These are phyloP conservation scores for Geotrichum cucujoidarum DNA, from an alignment of 1,139 yeast genomes.

Conservation along the genomic window DNA sequence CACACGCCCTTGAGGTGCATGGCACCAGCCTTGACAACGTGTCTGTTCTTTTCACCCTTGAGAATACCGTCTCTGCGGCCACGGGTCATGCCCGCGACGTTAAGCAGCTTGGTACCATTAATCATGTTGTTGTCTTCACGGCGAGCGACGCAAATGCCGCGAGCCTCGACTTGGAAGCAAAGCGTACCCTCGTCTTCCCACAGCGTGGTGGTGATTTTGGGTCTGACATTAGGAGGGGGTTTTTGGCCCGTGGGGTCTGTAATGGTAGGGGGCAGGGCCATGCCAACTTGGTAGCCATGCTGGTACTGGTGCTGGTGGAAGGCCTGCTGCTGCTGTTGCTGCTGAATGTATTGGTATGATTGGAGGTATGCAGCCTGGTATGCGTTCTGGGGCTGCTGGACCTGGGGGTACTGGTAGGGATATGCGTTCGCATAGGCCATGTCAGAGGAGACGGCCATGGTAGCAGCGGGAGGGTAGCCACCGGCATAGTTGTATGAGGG, in stretches of 20 bases:
- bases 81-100: slow-evolving; percentile 91
- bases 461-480: background rate
- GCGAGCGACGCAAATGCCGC: slow-evolving; percentile 83
- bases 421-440: slow-evolving; percentile 1
- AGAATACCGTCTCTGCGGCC: slow-evolving; percentile 92
- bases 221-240: slow-evolving; percentile 63
- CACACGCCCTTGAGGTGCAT: slow-evolving; percentile 97
- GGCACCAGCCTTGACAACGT: slow-evolving; percentile 92
- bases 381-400: slow-evolving; percentile 5
- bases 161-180: slow-evolving; percentile 93
- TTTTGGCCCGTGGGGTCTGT: slow-evolving; percentile 51
- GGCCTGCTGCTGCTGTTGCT: slow-evolving; percentile 20
- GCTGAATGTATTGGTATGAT: slow-evolving; percentile 20
- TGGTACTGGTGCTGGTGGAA: slow-evolving; percentile 21
- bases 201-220: slow-evolving; percentile 88
- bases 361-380: slow-evolving; percentile 14
- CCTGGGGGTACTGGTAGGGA: slow-evolving; percentile 13
- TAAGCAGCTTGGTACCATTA: slow-evolving; percentile 86
- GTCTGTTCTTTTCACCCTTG: slow-evolving; percentile 80
- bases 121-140: slow-evolving; percentile 91
- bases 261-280: slow-evolving; percentile 25
- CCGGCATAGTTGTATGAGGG: background rate
- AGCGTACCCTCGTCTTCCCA: slow-evolving; percentile 96
- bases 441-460: background rate
- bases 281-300: slow-evolving; percentile 19